Percentiles rank a stretch among this genome's conserved stretches.
Conservation (phyloP, 108 stramenopile species). For the Nitzschia sp. region DNA sequence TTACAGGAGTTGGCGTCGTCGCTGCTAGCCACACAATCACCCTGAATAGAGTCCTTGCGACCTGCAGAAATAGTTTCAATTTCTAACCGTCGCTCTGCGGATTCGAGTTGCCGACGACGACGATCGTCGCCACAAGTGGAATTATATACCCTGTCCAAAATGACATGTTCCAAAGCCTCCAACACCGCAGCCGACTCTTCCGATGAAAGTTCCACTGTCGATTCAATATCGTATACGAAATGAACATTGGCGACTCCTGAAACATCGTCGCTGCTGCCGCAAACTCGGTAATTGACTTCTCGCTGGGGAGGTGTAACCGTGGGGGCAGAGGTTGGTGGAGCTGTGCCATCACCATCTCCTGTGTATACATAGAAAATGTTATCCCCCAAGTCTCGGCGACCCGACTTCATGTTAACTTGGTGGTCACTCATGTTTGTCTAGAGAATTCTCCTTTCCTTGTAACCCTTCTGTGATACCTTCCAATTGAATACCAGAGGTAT, state of each 20-base stretch:
- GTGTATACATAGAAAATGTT: conserved; percentile 3
- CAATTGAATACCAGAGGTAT: no score
- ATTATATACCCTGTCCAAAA: conserved; percentile 6
- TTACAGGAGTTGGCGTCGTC: conserved; percentile 2
- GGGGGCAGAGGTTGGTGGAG: conserved; percentile 7
- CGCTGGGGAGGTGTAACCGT: background rate
- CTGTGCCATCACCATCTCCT: background rate
- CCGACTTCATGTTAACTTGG: background rate
- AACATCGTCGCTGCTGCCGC: background rate
- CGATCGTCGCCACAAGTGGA: background rate
- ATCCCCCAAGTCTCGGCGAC: background rate
- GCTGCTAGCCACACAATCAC: background rate
- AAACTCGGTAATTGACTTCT: conserved; percentile 11
- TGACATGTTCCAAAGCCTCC: conserved; percentile 4
- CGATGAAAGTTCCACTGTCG: background rate
- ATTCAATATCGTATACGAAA: conserved; percentile 16
- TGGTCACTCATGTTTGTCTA: background rate
- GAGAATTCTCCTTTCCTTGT: background rate
- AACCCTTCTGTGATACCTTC: no score
- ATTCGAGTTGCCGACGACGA: background rate
- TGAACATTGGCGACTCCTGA: conserved; percentile 13
- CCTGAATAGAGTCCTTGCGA: conserved; percentile 3
- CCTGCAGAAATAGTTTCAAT: conserved; percentile 14
- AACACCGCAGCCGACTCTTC: conserved; percentile 1
- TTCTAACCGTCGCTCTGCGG: background rate